phyloP scores from a whole-genome alignment of 2,329 filamentous ascomycete genomes.

The Alternaria arbusti region DNA sequence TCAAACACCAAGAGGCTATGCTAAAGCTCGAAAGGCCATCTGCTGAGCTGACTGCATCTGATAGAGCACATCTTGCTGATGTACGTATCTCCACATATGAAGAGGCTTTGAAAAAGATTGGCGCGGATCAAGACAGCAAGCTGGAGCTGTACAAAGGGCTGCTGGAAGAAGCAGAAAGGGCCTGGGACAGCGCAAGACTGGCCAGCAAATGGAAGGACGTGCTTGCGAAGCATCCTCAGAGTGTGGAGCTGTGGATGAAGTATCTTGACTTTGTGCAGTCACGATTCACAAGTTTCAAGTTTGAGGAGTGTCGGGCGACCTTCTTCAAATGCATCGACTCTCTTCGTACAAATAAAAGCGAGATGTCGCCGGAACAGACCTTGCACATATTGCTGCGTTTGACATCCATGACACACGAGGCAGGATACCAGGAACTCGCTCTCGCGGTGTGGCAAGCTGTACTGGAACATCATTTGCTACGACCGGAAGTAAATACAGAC shows the following conservation, averaged over 20 bases:
- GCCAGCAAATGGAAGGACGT: slow-evolving; percentile 70
- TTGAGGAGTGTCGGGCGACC: slow-evolving; percentile 67
- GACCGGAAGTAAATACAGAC: slow-evolving; percentile 58
- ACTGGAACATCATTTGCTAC: slow-evolving; percentile 73
- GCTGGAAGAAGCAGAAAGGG: slow-evolving; percentile 74
- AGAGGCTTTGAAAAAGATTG: slow-evolving; percentile 70
- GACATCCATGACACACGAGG: slow-evolving; percentile 76
- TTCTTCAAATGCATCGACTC: slow-evolving; percentile 65
- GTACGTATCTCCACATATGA: slow-evolving; percentile 82
- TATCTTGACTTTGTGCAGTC: slow-evolving; percentile 76
- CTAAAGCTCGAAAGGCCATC: slow-evolving; percentile 58
- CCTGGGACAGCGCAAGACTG: slow-evolving; percentile 73
- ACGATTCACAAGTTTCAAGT: slow-evolving; percentile 69
- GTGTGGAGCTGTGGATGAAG: slow-evolving; percentile 72
- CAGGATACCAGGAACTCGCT: slow-evolving; percentile 79
- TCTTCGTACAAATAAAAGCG: slow-evolving; percentile 17
- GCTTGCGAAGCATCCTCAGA: slow-evolving; percentile 62
- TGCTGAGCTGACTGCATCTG: slow-evolving; percentile 62
- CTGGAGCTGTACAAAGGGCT: slow-evolving; percentile 70
- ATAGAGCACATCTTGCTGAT: slow-evolving; percentile 73
- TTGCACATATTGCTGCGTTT: slow-evolving; percentile 76
- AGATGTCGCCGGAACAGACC: slow-evolving; percentile 26
- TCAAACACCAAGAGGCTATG: slow-evolving; percentile 76
- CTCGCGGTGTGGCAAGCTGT: slow-evolving; percentile 83
- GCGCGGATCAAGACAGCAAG: slow-evolving; percentile 53